Conservation (phyloP, 2,329 filamentous ascomycete genomes). For the Calonectria montana region DNA sequence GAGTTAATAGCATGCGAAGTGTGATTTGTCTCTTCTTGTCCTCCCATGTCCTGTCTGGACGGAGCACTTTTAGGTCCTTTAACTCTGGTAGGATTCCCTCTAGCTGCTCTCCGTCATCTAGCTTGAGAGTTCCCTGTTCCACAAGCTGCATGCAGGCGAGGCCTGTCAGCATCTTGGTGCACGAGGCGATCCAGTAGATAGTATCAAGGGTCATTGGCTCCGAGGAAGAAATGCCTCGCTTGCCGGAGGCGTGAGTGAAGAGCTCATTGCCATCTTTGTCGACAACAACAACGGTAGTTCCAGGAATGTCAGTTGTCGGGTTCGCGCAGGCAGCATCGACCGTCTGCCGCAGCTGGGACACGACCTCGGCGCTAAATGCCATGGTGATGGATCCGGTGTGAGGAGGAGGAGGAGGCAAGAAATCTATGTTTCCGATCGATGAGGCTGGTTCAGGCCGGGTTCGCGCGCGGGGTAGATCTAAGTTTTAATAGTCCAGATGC, state of each 20-base stretch:
- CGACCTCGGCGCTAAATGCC: slow-evolving; percentile 27
- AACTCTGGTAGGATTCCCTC: slow-evolving; percentile 63
- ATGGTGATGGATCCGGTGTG: slow-evolving; percentile 18
- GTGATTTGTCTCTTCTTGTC: slow-evolving; percentile 64
- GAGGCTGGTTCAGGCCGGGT: background rate
- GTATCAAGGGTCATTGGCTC: slow-evolving; percentile 70
- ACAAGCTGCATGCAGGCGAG: slow-evolving; percentile 69
- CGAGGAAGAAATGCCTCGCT: slow-evolving; percentile 53
- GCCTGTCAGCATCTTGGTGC: slow-evolving; percentile 66
- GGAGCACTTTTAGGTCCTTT: slow-evolving; percentile 57
- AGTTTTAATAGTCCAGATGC: background rate
- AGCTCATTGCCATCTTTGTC: slow-evolving; percentile 59
- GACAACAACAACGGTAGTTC: slow-evolving; percentile 58
- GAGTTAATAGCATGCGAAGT: slow-evolving; percentile 66
- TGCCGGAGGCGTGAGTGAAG: slow-evolving; percentile 61
- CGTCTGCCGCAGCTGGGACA: slow-evolving; percentile 36
- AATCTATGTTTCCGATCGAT: background rate
- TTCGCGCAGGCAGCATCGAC: slow-evolving; percentile 54
- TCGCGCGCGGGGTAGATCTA: background rate
- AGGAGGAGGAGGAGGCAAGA: background rate
- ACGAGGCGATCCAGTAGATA: slow-evolving; percentile 70
- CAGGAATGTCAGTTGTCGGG: slow-evolving; percentile 54
- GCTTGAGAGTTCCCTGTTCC: slow-evolving; percentile 58
- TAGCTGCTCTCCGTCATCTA: slow-evolving; percentile 61
- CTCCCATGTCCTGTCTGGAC: slow-evolving; percentile 50